Conservation (phyloP, 2,329 filamentous ascomycete genomes). For the Harringtonia lauricola region DNA sequence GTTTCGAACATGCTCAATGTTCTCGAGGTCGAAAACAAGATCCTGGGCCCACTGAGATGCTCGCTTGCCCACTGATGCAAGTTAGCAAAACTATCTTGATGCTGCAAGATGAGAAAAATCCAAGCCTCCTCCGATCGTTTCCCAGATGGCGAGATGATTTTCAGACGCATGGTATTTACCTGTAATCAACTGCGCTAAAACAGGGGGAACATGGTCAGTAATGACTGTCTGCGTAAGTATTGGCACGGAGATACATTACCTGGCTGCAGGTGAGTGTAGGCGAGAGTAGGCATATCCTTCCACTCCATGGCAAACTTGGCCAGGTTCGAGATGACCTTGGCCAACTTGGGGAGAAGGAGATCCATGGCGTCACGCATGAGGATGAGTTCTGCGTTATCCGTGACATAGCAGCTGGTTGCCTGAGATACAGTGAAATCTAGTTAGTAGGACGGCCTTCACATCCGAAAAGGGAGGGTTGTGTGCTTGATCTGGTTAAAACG, state of each 20-base stretch:
- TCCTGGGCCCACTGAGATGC: slow-evolving; percentile 66
- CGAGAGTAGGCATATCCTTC: slow-evolving; percentile 10
- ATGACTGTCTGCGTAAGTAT: too few species aligned
- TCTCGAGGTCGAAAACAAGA: slow-evolving; percentile 56
- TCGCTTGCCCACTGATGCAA: slow-evolving; percentile 41
- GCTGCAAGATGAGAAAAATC: background rate
- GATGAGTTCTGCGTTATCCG: slow-evolving; percentile 67
- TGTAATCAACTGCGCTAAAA: slow-evolving; percentile 38
- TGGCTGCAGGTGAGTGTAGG: slow-evolving; percentile 49
- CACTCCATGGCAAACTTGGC: slow-evolving; percentile 55
- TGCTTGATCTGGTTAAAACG: background rate
- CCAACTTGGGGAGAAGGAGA: slow-evolving; percentile 66
- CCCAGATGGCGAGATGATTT: too few species aligned
- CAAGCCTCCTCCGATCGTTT: too few species aligned
- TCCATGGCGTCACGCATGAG: slow-evolving; percentile 60
- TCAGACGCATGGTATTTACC: too few species aligned
- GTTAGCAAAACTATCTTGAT: background rate
- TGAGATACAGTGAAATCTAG: background rate
- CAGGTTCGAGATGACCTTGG: slow-evolving; percentile 67
- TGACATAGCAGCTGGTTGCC: slow-evolving; percentile 39
- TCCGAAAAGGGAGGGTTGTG: too few species aligned
- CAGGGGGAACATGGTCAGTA: background rate
- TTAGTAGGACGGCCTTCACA: too few species aligned
- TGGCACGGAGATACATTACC: slow-evolving; percentile 51
- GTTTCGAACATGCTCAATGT: slow-evolving; percentile 41